These are phyloP conservation scores for Kluyveromyces nonfermentans DNA, from an alignment of 805 yeast genomes.

Conservation along the genomic window DNA sequence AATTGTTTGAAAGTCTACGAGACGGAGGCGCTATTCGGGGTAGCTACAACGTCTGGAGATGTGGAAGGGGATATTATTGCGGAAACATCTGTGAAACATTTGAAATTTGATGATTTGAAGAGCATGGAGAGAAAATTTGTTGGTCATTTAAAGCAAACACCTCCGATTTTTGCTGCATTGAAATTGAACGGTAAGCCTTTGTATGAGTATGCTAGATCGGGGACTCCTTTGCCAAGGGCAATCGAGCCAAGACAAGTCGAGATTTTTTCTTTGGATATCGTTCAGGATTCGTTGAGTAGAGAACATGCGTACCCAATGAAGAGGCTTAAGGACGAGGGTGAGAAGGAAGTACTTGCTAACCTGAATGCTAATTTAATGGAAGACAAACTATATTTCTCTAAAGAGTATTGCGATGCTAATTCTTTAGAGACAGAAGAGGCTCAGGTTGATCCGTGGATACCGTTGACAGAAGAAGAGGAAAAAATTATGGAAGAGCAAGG, in stretches of 20 bases:
- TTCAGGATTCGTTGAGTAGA: conserved; percentile 39
- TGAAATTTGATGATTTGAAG: conserved; percentile 44
- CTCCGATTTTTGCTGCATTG: conserved; percentile 90
- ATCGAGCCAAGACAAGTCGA: conserved; percentile 68
- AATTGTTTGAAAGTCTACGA: conserved; percentile 74
- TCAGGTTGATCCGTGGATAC: conserved; percentile 32
- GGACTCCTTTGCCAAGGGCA: conserved; percentile 73
- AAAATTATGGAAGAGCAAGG: conserved; percentile 23
- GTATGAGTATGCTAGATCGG: conserved; percentile 89
- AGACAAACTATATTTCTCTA: conserved; percentile 51
- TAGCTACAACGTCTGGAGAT: conserved; percentile 90
- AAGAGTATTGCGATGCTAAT: conserved; percentile 41
- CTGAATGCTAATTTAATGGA: conserved; percentile 49
- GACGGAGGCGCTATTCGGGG: conserved; percentile 79
- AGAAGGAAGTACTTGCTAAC: conserved; percentile 18
- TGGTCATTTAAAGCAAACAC: conserved; percentile 82
- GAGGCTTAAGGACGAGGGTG: conserved; percentile 27
- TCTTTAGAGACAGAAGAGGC: conserved; percentile 34
- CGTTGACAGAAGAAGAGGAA: conserved; percentile 30
- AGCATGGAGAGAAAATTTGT: conserved; percentile 51
- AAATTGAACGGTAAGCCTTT: conserved; percentile 91
- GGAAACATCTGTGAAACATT: conserved; percentile 45
- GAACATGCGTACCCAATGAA: conserved; percentile 47
- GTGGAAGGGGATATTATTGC: conserved; percentile 74
- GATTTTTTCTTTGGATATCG: conserved; percentile 44